These are phyloP conservation scores for Aspergillus carbonarius DNA, from an alignment of 2,329 filamentous ascomycete genomes.

Conservation along the genomic window DNA sequence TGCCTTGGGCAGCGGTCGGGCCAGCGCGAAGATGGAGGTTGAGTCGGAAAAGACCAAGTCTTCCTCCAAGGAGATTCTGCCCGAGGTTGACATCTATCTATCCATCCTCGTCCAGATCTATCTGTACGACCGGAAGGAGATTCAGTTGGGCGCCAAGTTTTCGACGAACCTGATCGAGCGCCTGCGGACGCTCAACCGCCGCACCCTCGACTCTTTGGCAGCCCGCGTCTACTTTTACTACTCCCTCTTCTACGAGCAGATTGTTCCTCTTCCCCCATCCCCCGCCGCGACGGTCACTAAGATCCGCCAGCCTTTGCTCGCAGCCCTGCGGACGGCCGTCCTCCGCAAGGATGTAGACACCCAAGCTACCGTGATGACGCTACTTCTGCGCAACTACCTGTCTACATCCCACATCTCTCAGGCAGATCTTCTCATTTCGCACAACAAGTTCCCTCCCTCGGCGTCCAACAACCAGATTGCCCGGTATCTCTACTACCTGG, in stretches of 20 bases:
- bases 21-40: constrained; percentile 69
- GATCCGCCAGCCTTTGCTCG: constrained; percentile 81
- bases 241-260: constrained; percentile 89
- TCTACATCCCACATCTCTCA: constrained; percentile 95
- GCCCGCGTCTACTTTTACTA: constrained; percentile 99
- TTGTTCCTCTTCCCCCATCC: constrained; percentile 82
- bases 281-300: constrained; percentile 82
- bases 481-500: constrained; percentile 94
- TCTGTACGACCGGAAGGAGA: constrained; percentile 81
- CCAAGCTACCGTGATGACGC: constrained; percentile 92
- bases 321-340: constrained; percentile 90
- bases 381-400: constrained; percentile 93
- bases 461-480: constrained; percentile 98
- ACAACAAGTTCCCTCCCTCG: constrained; percentile 90
- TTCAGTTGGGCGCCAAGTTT: constrained; percentile 77
- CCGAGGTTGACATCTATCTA: constrained; percentile 86
- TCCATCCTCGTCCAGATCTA: constrained; percentile 84
- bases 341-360: constrained; percentile 95
- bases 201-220: constrained; percentile 88
- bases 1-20: constrained; percentile 60
- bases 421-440: constrained; percentile 90
- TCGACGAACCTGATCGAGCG: constrained; percentile 79
- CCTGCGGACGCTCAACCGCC: constrained; percentile 84
- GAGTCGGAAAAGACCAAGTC: constrained; percentile 67
- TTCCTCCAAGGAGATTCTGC: constrained; percentile 70